Conservation (phyloP, 2,329 filamentous ascomycete genomes). For the Aureobasidium sp. region DNA sequence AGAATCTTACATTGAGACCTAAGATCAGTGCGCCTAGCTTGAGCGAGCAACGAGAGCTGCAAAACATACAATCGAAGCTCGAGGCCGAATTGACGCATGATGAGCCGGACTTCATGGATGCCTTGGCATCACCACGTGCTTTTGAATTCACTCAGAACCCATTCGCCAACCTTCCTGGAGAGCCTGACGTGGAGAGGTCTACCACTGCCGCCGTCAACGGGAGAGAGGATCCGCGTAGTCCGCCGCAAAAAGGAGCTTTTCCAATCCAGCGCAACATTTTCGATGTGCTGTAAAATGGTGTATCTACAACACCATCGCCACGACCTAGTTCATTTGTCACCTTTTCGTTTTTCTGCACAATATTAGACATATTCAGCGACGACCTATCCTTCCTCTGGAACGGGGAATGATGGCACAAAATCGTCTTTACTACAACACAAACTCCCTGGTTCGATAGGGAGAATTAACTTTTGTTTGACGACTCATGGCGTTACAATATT, state of each 20-base stretch:
- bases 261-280: conserved; percentile 74
- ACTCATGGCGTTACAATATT: conserved; percentile 2
- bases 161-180: conserved; percentile 40
- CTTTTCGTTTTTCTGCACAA: conserved; percentile 5
- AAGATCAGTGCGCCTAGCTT: conserved; percentile 30
- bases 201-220: conserved; percentile 46
- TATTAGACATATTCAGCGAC: conserved; percentile 8
- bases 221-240: conserved; percentile 63
- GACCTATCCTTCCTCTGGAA: neutral
- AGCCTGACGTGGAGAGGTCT: conserved; percentile 35
- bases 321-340: neutral
- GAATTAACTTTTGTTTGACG: neutral
- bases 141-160: conserved; percentile 67
- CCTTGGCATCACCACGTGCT: conserved; percentile 63
- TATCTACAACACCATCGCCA: neutral
- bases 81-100: conserved; percentile 22
- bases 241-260: conserved; percentile 64
- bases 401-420: neutral
- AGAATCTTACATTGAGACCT: conserved; percentile 19
- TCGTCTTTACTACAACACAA: neutral
- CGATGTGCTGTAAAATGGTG: conserved; percentile 57
- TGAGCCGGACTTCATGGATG: conserved; percentile 35
- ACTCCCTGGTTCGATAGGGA: neutral
- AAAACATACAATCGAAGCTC: conserved; percentile 27
- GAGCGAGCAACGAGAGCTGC: conserved; percentile 28